phyloP scores from a whole-genome alignment of 2,329 filamentous ascomycete genomes.

The Ophiostoma sp. region DNA sequence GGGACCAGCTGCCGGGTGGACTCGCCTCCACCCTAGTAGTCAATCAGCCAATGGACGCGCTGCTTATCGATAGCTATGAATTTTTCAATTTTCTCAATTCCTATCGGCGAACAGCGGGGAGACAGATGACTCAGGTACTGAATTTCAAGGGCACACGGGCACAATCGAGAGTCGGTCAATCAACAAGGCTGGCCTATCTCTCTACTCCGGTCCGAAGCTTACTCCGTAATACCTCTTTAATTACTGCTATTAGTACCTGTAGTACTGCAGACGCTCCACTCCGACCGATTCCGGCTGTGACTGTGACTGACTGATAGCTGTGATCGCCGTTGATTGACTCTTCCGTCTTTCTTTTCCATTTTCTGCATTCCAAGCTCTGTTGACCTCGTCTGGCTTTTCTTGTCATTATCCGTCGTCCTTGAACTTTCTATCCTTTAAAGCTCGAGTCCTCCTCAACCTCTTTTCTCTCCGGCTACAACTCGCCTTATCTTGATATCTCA shows the following conservation, averaged over 20 bases:
- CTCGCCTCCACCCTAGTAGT: background rate
- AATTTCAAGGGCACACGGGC: background rate
- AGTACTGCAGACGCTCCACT: background rate
- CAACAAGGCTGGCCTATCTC: constrained; percentile 8
- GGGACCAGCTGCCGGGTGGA: background rate
- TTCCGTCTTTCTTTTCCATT: background rate
- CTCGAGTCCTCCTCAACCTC: background rate
- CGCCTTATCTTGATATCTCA: background rate
- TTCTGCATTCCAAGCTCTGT: background rate
- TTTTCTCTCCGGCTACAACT: background rate
- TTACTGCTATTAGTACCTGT: background rate
- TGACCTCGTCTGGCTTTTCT: background rate
- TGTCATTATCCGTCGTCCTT: background rate
- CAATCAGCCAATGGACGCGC: background rate
- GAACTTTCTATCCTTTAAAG: background rate
- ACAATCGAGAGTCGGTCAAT: constrained; percentile 1
- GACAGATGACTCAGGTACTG: background rate
- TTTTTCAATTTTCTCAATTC: background rate
- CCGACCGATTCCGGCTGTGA: constrained; percentile 5
- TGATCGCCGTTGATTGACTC: background rate
- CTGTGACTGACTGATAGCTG: constrained; percentile 2
- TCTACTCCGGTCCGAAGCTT: constrained; percentile 3
- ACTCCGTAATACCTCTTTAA: background rate
- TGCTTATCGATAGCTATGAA: constrained; percentile 7
- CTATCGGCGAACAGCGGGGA: background rate